A percentile compares a stretch with the other conserved stretches of the same genome.
Conservation (phyloP, 805 yeast species). For the Candida boidinii region DNA sequence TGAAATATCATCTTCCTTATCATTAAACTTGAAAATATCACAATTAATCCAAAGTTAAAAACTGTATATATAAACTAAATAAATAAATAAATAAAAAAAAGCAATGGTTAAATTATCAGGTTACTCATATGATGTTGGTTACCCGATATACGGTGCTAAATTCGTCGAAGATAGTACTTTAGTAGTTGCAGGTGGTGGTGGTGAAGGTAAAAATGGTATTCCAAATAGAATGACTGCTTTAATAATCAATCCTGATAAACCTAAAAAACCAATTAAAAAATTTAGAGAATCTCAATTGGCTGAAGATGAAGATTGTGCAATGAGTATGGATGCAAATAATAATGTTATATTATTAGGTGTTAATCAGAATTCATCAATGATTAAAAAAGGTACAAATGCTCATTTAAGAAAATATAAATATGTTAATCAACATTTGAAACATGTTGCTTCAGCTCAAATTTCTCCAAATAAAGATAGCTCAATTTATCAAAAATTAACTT, state of each 20-base stretch:
- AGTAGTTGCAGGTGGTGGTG: constrained; percentile 89
- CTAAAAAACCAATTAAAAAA: constrained; percentile 41
- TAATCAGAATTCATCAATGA: constrained; percentile 55
- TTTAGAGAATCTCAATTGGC: constrained; percentile 47
- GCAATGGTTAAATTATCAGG: constrained; percentile 19
- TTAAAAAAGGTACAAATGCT: constrained; percentile 54
- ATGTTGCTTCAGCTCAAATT: constrained; percentile 51
- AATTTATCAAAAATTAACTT: constrained; percentile 58
- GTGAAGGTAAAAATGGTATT: constrained; percentile 85
- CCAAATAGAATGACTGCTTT: constrained; percentile 74
- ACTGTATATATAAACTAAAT: no score
- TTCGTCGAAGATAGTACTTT: constrained; percentile 55
- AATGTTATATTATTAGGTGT: constrained; percentile 62
- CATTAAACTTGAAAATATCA: no score
- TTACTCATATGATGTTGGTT: constrained; percentile 33
- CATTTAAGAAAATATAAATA: constrained; percentile 61
- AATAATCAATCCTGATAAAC: constrained; percentile 43
- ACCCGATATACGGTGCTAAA: constrained; percentile 75
- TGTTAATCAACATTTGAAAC: constrained; percentile 53
- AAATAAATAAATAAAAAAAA: no score
- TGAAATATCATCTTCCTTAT: no score
- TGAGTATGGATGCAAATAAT: constrained; percentile 56
- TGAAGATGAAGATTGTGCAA: constrained; percentile 78
- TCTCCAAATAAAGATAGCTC: constrained; percentile 38
- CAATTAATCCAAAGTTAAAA: no score